Conservation (phyloP, 305 asterid genomes). For the Fraxinus latifolia region DNA sequence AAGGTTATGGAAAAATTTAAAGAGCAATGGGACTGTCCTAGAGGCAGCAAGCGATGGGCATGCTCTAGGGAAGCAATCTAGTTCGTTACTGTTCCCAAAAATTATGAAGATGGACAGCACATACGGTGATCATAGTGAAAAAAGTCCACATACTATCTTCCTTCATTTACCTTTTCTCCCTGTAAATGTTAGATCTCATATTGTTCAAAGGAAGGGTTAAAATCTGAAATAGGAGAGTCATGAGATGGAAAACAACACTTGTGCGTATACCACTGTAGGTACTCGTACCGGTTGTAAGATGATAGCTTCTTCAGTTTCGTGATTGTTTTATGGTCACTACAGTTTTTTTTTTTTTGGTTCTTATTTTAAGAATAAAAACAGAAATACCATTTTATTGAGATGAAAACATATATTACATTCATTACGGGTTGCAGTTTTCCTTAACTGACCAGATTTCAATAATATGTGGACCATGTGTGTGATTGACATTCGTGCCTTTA, state of each 20-base stretch:
- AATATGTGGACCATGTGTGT: neutral
- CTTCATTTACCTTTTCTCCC: neutral
- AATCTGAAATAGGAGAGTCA: neutral
- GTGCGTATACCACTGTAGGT: neutral
- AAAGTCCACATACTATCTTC: neutral
- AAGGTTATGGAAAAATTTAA: neutral
- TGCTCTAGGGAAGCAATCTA: neutral
- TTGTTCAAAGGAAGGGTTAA: neutral
- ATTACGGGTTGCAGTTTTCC: neutral
- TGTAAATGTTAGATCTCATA: neutral
- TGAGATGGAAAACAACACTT: neutral
- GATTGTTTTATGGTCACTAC: neutral
- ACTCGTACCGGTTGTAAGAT: neutral
- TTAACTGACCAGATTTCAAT: constrained; percentile 7
- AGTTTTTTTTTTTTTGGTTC: neutral
- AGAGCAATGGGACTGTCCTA: neutral
- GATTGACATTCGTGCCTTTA: neutral
- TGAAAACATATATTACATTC: neutral
- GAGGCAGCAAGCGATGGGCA: neutral
- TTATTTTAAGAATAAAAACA: neutral
- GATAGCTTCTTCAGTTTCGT: neutral
- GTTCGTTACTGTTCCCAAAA: constrained; percentile 9
- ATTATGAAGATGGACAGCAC: neutral
- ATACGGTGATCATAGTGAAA: neutral
- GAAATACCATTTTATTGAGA: neutral